Evolutionary conservation across 1,284 basidiomycete genomes (phyloP).

Genomic region (Microstroma glucosiphilum): DNA sequence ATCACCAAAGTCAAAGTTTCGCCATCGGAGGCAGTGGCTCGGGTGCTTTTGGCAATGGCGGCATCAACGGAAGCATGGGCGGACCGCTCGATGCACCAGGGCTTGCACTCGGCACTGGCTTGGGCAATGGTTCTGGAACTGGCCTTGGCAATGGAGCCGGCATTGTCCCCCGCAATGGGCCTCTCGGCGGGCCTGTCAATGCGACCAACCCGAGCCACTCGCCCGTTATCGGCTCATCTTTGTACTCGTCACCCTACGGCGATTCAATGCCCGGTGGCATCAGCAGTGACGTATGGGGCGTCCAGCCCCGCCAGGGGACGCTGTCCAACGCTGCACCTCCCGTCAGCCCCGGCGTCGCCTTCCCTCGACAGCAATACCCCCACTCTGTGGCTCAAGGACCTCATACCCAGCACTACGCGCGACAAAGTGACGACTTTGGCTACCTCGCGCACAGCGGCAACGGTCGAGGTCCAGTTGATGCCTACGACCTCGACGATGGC

Average conservation of each 20-base stretch:
- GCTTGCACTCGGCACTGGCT: too few relatives aligned
- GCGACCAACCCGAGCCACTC: slow-evolving; percentile 17
- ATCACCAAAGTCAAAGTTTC: slow-evolving; percentile 52
- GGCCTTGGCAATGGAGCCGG: not conserved
- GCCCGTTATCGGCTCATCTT: slow-evolving; percentile 32
- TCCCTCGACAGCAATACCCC: slow-evolving; percentile 11
- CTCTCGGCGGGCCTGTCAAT: too few relatives aligned
- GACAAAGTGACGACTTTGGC: slow-evolving; percentile 31
- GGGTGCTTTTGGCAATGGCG: not conserved
- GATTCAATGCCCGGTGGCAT: slow-evolving; percentile 21
- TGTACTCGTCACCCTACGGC: slow-evolving; percentile 43
- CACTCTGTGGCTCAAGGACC: not conserved
- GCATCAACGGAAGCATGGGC: not conserved
- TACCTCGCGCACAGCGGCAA: slow-evolving; percentile 18
- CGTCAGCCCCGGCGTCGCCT: slow-evolving; percentile 11
- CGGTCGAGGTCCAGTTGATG: slow-evolving; percentile 16
- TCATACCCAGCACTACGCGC: slow-evolving; percentile 15
- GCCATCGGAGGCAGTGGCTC: slow-evolving; percentile 8
- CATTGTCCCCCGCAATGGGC: slow-evolving; percentile 15
- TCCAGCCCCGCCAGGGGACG: slow-evolving; percentile 23
- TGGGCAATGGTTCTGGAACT: too few relatives aligned
- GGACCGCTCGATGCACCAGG: too few relatives aligned
- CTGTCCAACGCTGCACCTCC: not conserved
- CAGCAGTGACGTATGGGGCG: slow-evolving; percentile 45
- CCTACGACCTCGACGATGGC: slow-evolving; percentile 33